Base-by-base conservation (phyloP, 805 yeast species). In the Hanseniaspora pseudoguilliermondii region DNA sequence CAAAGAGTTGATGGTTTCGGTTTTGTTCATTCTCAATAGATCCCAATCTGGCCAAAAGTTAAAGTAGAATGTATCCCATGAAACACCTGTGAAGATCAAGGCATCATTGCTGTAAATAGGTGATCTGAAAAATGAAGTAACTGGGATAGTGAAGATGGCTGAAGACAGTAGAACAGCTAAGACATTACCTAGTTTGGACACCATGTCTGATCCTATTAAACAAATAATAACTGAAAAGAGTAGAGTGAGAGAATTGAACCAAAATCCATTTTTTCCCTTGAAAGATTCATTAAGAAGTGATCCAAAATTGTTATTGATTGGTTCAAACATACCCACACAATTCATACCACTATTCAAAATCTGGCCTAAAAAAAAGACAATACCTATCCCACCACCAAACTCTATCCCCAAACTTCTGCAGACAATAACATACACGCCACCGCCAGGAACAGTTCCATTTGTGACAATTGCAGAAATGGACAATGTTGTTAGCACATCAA, bases 341-440 rank as follows among this genome's bases (percentile, higher is more conserved):
- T 93, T 93, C 75, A 93, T 77, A 43, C 96, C 89, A 49, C 89
- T 77, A 66, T 93, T 93, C 57, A 93, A 73, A 9, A 90, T 89
- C 71, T 93, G 99, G 0, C 99, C 99, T 54, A 93, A 75, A 65
- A 84, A 95, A 67, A 93, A 93, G 25, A 93, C 91, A 32, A 93
- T 75, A 1, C 99, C 99, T 60, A 93, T 91, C 4, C 96, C 85
- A 3, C 98, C 98, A 29, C 99, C 99, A 69, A 93, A 93, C 66
- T 93, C 99, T 3, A 97, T 96, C 0, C 99, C 99, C 59, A 93
- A 72, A 36, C 95, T 84, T 61, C 99, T 76, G 36, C 95, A 85
- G 58, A 93, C 88, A 97, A 93, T 93, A 64, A 89, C 93, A 66
- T 93, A 93, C 0, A 97, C 97, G 49, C 99, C 99, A 16, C 99